Evolutionary conservation across 257 asterid genomes (phyloP), one percentile per base, ranked within the genome.

Genomic region (Salvia splendens): DNA sequence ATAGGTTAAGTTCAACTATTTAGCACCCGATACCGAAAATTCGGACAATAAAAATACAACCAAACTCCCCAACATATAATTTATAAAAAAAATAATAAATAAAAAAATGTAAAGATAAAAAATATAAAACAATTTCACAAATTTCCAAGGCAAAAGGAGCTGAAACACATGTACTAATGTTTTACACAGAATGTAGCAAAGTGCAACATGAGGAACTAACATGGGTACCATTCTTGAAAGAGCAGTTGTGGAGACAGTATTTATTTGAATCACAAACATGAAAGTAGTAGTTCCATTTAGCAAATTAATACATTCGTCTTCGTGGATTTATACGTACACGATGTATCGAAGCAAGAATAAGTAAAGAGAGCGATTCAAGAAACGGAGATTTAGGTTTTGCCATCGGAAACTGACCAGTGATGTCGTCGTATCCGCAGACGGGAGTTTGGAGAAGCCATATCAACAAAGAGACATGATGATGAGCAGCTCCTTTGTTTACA

Each of bases 271-370:
- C 56, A 68, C 66, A 73, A 28, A 42, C 69, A 28, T 28, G 51
- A 45, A 41, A 66, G 20, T 15, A 24, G 35, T 15, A 45, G 11
- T 36, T 32, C 36, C 62, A 38, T 46, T 53, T 45, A 45, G 9
- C 72, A 49, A 40, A 70, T 60, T 54, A 35, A 65, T 59, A 65
- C 73, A 70, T 65, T 49, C 79, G 60, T 70, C 69, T 57, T 48
- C 56, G 36, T 16, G 7, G 50, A 42, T 56, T 57, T 30, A 15
- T 49, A 56, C 63, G 52, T 17, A 75, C 50, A 45, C 48, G 56
- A 54, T 33, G 61, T 32, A 46, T 14, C 12, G 20, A 24, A 45
- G 36, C 52, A 53, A 68, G 51, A 64, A n/a, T 5, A 55, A 48
- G 17, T 54, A 5, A 20, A 17, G n/a, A 54, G 14, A 28, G 51